Base-by-base conservation (phyloP, 1,139 yeast genomes). In the Yamadazyma blattariae region DNA sequence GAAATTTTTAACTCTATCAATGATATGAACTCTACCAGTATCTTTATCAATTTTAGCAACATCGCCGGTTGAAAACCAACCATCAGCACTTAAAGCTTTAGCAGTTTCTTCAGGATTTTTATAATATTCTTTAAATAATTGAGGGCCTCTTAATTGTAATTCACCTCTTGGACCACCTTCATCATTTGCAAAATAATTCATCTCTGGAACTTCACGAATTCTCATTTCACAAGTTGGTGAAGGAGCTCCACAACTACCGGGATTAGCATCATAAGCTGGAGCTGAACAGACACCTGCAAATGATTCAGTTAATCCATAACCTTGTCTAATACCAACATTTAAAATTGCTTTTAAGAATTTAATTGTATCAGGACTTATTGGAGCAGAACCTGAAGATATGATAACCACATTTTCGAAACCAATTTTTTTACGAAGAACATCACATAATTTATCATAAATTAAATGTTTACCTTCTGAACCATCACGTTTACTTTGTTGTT, bases 31-130 rank as follows among this genome's bases (percentile, higher is more conserved):
- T 40, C 85, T 69, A 16, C 87, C 88, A 25, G 64, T 62, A 8
- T 51, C 50, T 35, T 71, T 77, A 23, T 56, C 55, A 40, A 84
- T 61, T 42, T 58, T 61, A 10, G 83, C 90, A 45, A 84, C 76
- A 58, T 84, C 94, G 33, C 94, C 94, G 13, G 92, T 82, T 30
- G 70, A 66, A 59, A 82, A 83, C 87, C 89, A 84, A 8, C 89
- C 67, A 19, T 56, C 63, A 23, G 44, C 33, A 34, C 49, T 51
- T n/a, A 56, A 34, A 3, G 58, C 52, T 34, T 54, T 52, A 14
- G 35, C 36, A 11, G 64, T 59, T 41, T 57, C 64, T 41, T 57
- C 59, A 8, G 68, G 69, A 46, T 78, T 76, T 51, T 80, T 74
- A 61, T 58, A 82, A 58, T 85, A 85, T 11, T 73, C 76, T 22